phyloP scores from a whole-genome alignment of 345 rosid genomes.

The Reutealis trisperma region DNA sequence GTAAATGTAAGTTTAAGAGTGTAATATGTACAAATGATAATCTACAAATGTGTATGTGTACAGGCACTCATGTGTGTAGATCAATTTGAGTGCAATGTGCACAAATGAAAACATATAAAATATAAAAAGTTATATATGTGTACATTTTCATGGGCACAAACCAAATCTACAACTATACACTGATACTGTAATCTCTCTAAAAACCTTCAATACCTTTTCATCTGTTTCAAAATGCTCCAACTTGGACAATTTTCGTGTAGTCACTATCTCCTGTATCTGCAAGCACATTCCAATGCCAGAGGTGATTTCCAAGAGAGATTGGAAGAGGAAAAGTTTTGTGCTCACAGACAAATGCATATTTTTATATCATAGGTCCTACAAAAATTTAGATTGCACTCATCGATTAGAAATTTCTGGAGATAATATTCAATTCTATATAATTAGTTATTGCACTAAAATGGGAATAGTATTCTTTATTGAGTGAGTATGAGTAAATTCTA shows the following conservation, averaged over 20 bases:
- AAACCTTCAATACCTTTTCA: slow-evolving; percentile 66
- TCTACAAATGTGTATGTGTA: background rate
- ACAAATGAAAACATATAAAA: background rate
- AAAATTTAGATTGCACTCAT: background rate
- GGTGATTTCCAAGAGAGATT: background rate
- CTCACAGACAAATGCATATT: background rate
- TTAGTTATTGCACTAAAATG: background rate
- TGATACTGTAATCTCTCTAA: background rate
- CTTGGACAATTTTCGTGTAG: slow-evolving; percentile 84
- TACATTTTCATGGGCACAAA: background rate
- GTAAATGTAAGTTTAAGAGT: background rate
- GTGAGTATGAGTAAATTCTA: background rate
- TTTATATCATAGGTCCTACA: background rate
- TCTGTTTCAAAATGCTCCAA: slow-evolving; percentile 92
- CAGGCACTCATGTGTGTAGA: background rate
- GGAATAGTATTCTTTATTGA: background rate
- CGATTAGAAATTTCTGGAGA: background rate
- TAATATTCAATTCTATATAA: background rate
- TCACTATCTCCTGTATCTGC: slow-evolving; percentile 94
- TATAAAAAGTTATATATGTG: too few relatives aligned
- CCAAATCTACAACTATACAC: background rate
- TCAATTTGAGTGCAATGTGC: background rate
- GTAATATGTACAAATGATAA: background rate
- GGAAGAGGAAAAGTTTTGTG: background rate
- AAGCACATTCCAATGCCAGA: slow-evolving; percentile 23